These are phyloP conservation scores for Fagus crenata DNA, from an alignment of 306 rosid genomes.

Conservation along the genomic window DNA sequence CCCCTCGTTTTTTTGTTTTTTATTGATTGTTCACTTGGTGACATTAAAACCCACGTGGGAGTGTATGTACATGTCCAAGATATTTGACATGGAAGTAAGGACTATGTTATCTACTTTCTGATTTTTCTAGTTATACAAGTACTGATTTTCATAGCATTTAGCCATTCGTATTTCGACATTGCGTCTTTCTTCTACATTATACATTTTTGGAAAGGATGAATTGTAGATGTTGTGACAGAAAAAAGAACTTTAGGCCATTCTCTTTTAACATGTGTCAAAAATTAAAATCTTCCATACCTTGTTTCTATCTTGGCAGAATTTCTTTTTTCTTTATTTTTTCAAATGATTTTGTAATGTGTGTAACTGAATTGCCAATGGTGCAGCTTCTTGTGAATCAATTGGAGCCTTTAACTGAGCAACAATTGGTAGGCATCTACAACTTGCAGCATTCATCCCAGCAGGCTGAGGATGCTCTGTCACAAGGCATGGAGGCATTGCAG, in stretches of 20 bases:
- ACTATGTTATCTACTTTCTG: background rate
- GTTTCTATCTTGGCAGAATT: background rate
- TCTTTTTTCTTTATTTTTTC: background rate
- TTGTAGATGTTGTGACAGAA: background rate
- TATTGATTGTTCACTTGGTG: background rate
- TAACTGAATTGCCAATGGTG: slow-evolving; percentile 23
- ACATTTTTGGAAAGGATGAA: background rate
- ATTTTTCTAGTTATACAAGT: background rate
- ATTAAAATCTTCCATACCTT: background rate
- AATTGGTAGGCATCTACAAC: slow-evolving; percentile 72
- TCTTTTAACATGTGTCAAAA: background rate
- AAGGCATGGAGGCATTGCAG: slow-evolving; percentile 99
- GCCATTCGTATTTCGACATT: background rate
- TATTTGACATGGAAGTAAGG: background rate
- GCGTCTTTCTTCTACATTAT: background rate
- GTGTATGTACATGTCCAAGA: background rate
- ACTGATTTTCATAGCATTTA: background rate
- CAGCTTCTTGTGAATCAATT: slow-evolving; percentile 86
- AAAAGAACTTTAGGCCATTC: background rate
- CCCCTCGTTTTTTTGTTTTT: background rate
- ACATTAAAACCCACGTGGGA: background rate
- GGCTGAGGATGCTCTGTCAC: slow-evolving; percentile 93
- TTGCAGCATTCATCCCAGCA: slow-evolving; percentile 98
- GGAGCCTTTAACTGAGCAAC: slow-evolving; percentile 96
- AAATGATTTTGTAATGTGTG: slow-evolving; percentile 18